Evolutionary conservation across 805 yeast genomes (phyloP), one percentile per base, ranked within the genome.

Genomic region (Metschnikowia rubicola): DNA sequence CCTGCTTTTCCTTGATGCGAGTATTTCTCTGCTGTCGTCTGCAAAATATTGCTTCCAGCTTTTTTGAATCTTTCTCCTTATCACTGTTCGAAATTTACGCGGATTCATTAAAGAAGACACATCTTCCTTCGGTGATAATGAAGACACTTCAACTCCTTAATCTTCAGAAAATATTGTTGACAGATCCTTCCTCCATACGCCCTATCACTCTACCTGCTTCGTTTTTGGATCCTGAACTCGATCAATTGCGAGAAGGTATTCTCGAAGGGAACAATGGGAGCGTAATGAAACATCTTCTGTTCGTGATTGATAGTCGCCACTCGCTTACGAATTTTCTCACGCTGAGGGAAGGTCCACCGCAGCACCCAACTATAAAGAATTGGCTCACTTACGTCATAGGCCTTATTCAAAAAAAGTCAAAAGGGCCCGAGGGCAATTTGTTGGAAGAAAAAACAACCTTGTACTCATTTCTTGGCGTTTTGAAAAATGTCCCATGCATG

Each of bases 401-500:
- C 11, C 13, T 59, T 8, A 41, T 53, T 2, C 46, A 46, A 2
- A 15, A 45, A 1, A 47, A 31, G 26, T 12, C 31, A 33, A 13
- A 12, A 12, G 15, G 15, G 28, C 35, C 30, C 3, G 30, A 15
- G 13, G 29, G 12, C 11, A 12, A n/a, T 31, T n/a, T 43, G 10
- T 44, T 57, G 6, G 54, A 49, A 12, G 45, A 53, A 10, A 39
- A 39, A 13, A 37, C 47, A 8, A 45, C 60, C 8, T 44, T 61
- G 17, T 61, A 63, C 46, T 55, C 73, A 0, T 46, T 71, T 4
- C 58, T 76, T 10, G 65, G 73, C 10, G 64, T 76, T 1, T 46
- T 78, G 28, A 74, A 78, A 8, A 58, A 65, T 37, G 67, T 69
- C 41, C 70, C 77, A 4, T 78, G 83, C 54, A 39, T 75, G n/a